Percentiles rank a stretch among this genome's conserved stretches.
phyloP scores from a whole-genome alignment of 192 early-diverging fungal genomes.

The Backusella psychrophila region DNA sequence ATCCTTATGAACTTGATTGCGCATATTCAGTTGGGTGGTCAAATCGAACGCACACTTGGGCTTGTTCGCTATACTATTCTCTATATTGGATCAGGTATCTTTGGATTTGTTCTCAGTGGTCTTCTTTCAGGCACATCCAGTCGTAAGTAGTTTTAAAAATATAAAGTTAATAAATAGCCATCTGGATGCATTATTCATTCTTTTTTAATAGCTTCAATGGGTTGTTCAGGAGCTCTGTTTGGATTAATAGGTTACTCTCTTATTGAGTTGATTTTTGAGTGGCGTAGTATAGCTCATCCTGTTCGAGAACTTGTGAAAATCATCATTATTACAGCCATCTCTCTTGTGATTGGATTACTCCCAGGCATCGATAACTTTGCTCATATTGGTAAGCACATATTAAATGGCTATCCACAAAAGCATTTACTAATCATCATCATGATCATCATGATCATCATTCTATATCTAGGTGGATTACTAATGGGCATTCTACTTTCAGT shows the following conservation, averaged over 20 bases:
- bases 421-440: constrained; percentile 30
- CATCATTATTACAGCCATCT: constrained; percentile 56
- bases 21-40: constrained; percentile 67
- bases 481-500: constrained; percentile 41
- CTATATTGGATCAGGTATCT: constrained; percentile 72
- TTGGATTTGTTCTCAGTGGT: constrained; percentile 80
- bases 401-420: constrained; percentile 5
- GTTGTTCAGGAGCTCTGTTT: constrained; percentile 56
- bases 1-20: constrained; percentile 71
- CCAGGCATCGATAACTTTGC: constrained; percentile 86
- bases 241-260: constrained; percentile 77
- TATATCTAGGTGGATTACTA: constrained; percentile 42
- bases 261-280: constrained; percentile 77
- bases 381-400: constrained; percentile 41
- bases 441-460: constrained; percentile 32
- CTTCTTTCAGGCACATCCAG: constrained; percentile 42
- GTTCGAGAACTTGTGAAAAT: constrained; percentile 68
- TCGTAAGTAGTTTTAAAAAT: not conserved
- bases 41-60: constrained; percentile 78
- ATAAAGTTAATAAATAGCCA: constrained; percentile 37
- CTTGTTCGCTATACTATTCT: constrained; percentile 59
- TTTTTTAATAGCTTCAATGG: constrained; percentile 51
- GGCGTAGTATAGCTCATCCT: constrained; percentile 64
- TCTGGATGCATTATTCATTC: not conserved
- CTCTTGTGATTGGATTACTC: constrained; percentile 70